Evolutionary conservation across 1,284 basidiomycete species (phyloP).

Genomic region (Ganoderma sinense): DNA sequence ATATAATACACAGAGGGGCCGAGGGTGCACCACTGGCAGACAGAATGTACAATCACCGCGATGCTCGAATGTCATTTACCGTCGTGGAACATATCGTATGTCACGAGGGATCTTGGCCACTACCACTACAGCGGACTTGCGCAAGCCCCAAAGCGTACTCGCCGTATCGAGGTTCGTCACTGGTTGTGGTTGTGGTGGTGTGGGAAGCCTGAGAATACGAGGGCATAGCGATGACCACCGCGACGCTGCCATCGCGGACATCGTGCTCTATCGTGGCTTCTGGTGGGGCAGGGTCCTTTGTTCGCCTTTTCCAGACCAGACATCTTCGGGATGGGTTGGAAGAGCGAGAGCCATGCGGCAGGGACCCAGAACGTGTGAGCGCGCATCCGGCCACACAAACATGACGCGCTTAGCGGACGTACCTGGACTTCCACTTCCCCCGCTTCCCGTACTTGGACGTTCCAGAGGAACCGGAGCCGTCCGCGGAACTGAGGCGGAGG

Average conservation of each 20-base stretch:
- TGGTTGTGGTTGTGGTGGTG: not conserved
- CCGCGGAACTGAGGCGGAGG: conserved; percentile 19
- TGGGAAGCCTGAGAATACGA: conserved; percentile 2
- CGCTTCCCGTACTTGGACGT: conserved; percentile 2
- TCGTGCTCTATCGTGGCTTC: not conserved
- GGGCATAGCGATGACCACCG: conserved; percentile 27
- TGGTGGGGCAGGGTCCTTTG: not conserved
- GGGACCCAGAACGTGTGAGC: conserved; percentile 20
- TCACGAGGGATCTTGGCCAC: not conserved
- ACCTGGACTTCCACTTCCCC: conserved; percentile 26
- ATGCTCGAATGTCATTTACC: conserved; percentile 5
- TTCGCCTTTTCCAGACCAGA: conserved; percentile 13
- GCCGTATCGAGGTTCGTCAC: conserved; percentile 4
- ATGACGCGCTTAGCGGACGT: conserved; percentile 9
- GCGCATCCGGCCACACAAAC: conserved; percentile 2
- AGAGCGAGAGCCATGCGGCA: conserved; percentile 11
- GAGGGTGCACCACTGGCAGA: conserved; percentile 9
- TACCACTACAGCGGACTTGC: conserved; percentile 12
- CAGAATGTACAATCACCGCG: conserved; percentile 6
- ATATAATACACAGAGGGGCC: conserved; percentile 18
- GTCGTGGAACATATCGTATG: conserved; percentile 1
- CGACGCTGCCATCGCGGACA: conserved; percentile 18
- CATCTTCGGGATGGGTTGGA: conserved; percentile 8
- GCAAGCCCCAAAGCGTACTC: conserved; percentile 25
- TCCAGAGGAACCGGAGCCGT: conserved; percentile 6